Conservation (phyloP, 2,329 filamentous ascomycete genomes). For the Aspergillus quadricinctus region DNA sequence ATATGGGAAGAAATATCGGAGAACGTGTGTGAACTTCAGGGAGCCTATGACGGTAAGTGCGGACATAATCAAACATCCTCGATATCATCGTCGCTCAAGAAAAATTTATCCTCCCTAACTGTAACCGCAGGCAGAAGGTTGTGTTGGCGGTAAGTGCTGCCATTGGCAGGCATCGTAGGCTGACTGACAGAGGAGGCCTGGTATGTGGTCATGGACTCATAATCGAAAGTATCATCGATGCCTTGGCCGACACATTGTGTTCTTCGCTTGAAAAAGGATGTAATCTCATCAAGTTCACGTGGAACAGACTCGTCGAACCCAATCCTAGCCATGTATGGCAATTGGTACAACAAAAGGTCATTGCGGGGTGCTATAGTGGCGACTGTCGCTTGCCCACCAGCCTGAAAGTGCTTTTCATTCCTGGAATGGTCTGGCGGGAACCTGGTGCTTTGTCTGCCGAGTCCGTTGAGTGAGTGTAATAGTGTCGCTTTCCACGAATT, state of each 20-base stretch:
- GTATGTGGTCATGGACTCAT: neutral
- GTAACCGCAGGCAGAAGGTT: constrained; percentile 32
- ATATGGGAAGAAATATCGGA: neutral
- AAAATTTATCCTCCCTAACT: constrained; percentile 59
- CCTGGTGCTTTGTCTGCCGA: neutral
- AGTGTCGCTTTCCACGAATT: constrained; percentile 35
- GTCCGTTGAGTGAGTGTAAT: constrained; percentile 34
- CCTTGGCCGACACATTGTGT: constrained; percentile 19
- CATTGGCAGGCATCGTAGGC: neutral
- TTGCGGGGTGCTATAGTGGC: constrained; percentile 32
- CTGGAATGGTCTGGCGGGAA: neutral
- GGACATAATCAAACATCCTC: constrained; percentile 54
- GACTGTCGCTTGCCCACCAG: constrained; percentile 6
- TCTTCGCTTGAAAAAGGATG: constrained; percentile 35
- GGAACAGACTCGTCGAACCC: constrained; percentile 35
- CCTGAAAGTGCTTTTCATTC: constrained; percentile 1
- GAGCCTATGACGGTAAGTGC: neutral
- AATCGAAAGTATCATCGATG: neutral
- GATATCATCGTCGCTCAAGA: constrained; percentile 80
- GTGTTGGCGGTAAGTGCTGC: constrained; percentile 1
- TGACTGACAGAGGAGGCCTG: neutral
- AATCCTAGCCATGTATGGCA: constrained; percentile 80
- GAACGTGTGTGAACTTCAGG: neutral
- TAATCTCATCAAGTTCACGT: constrained; percentile 63
- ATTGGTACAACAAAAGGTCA: constrained; percentile 64